A percentile compares a stretch with the other conserved stretches of the same genome.
These are phyloP conservation scores for Talaromyces sp. DNA, from an alignment of 2,329 filamentous ascomycete species.

Conservation along the genomic window DNA sequence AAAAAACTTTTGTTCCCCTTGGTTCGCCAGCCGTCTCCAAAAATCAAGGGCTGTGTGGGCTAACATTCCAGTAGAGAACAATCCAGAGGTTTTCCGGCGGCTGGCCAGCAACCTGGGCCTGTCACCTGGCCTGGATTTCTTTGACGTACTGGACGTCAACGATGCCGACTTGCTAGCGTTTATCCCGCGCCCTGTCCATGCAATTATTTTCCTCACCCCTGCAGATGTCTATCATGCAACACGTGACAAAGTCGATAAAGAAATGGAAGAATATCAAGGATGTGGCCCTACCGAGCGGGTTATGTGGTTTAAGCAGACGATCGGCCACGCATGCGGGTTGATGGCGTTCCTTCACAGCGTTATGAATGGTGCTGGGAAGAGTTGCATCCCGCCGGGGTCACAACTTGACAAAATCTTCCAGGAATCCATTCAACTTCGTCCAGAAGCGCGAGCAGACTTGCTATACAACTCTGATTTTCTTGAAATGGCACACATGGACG, in stretches of 20 bases:
- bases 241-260: not conserved
- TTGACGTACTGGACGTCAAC: conserved; percentile 50
- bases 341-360: conserved; percentile 53
- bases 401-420: not conserved
- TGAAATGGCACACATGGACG: conserved; percentile 8
- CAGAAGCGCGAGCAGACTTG: conserved; percentile 1
- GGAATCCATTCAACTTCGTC: conserved; percentile 1
- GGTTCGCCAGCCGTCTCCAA: not conserved
- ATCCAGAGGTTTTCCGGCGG: conserved; percentile 49
- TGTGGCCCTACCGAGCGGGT: conserved; percentile 47
- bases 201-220: conserved; percentile 26
- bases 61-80: conserved; percentile 41
- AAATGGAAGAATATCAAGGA: conserved; percentile 34
- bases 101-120: conserved; percentile 48
- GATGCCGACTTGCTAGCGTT: conserved; percentile 46
- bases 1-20: not conserved
- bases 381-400: not conserved
- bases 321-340: conserved; percentile 54
- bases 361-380: conserved; percentile 37
- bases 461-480: conserved; percentile 8
- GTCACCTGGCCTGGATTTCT: conserved; percentile 42
- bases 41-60: not conserved
- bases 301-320: conserved; percentile 56
- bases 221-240: conserved; percentile 2
- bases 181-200: conserved; percentile 50